Conservation (phyloP, 768 basidiomycete species). For the Mycena alexandri region DNA sequence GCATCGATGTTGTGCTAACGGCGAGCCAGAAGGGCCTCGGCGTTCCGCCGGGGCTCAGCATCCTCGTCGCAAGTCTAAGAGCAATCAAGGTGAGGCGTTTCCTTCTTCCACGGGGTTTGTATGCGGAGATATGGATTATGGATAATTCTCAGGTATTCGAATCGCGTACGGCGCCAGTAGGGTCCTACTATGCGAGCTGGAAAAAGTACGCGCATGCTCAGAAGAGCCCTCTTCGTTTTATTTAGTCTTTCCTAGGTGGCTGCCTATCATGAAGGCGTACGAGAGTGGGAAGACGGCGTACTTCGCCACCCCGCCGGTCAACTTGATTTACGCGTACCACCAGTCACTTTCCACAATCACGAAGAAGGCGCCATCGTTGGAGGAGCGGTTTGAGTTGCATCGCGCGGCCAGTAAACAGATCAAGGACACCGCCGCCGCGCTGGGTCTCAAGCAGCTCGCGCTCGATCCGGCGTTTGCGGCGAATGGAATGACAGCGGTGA, state of each 20-base stretch:
- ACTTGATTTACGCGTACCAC: constrained; percentile 92
- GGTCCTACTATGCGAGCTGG: constrained; percentile 92
- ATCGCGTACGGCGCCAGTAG: constrained; percentile 70
- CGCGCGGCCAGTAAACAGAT: constrained; percentile 74
- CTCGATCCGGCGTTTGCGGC: constrained; percentile 73
- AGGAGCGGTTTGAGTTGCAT: constrained; percentile 85
- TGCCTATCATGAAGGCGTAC: constrained; percentile 95
- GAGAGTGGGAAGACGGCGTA: constrained; percentile 86
- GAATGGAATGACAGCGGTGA: constrained; percentile 95
- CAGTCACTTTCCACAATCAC: constrained; percentile 84
- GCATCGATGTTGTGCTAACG: constrained; percentile 87
- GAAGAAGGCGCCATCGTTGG: constrained; percentile 69
- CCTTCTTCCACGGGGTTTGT: too few species aligned
- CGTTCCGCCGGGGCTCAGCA: constrained; percentile 91
- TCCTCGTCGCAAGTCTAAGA: constrained; percentile 83
- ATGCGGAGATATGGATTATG: neutral
- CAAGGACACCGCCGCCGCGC: constrained; percentile 70
- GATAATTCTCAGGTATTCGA: constrained; percentile 65
- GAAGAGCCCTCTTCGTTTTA: constrained; percentile 4
- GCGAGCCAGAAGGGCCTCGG: constrained; percentile 95
- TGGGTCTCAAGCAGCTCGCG: constrained; percentile 85
- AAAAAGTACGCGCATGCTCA: constrained; percentile 65
- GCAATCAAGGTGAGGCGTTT: constrained; percentile 71
- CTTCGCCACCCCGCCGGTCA: constrained; percentile 96
- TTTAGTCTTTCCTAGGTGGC: constrained; percentile 66